Conservation (phyloP, 345 rosid genomes). For the Eucalyptus tenuipes region DNA sequence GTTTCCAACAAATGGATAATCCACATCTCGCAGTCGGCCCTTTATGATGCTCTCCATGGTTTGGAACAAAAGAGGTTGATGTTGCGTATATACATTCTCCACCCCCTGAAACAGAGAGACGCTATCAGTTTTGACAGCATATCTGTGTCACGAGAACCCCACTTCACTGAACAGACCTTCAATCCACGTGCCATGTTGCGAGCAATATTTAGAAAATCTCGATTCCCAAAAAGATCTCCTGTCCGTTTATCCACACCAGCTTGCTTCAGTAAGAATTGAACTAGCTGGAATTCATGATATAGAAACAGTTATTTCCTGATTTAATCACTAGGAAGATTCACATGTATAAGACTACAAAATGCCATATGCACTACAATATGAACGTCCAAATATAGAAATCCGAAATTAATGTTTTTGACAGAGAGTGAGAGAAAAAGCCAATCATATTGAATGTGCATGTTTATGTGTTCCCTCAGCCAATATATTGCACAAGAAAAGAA, state of each 20-base stretch:
- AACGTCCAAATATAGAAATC: not conserved
- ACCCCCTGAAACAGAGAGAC: conserved; percentile 47
- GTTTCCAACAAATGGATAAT: conserved; percentile 88
- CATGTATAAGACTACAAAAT: not conserved
- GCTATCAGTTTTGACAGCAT: not conserved
- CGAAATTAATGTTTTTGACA: not conserved
- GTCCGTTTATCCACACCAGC: conserved; percentile 92
- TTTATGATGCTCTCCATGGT: conserved; percentile 89
- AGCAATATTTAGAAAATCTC: conserved; percentile 92
- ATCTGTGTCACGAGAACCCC: not conserved
- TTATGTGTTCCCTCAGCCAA: not conserved
- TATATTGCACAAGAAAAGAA: not conserved
- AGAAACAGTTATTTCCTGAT: not conserved
- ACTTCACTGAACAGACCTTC: conserved; percentile 41
- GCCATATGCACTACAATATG: not conserved
- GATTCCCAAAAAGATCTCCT: conserved; percentile 92
- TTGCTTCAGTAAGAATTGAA: conserved; percentile 90
- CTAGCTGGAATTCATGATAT: conserved; percentile 39
- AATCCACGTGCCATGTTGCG: conserved; percentile 99
- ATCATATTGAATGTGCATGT: not conserved
- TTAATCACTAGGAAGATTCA: not conserved
- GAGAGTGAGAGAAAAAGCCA: not conserved
- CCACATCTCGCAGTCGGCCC: conserved; percentile 89
- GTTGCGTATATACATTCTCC: conserved; percentile 97
- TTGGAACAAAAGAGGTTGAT: conserved; percentile 92